phyloP scores from a whole-genome alignment of 2,329 filamentous ascomycete genomes.

The Epichloe hybrida region DNA sequence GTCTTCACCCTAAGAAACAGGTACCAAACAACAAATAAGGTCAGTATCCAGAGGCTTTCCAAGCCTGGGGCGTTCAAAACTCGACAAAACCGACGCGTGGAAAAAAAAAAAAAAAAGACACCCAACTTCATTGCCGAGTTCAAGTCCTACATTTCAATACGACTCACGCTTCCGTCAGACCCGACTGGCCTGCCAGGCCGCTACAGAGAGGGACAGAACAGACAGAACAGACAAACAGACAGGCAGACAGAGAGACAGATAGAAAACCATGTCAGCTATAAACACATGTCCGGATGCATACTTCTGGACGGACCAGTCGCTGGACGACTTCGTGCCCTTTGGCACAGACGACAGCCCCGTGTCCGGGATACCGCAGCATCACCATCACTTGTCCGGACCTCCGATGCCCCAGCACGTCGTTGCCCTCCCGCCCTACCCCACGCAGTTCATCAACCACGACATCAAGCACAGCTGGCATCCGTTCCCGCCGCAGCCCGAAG shows the following conservation, averaged over 20 bases:
- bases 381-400: neutral
- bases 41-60: too few relatives aligned
- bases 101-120: too few relatives aligned
- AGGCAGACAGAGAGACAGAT: neutral
- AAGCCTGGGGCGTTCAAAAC: too few relatives aligned
- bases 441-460: neutral
- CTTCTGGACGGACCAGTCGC: neutral
- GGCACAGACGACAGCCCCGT: neutral
- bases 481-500: neutral
- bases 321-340: neutral
- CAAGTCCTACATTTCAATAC: neutral
- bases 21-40: too few relatives aligned
- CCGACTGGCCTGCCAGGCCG: neutral
- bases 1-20: too few relatives aligned
- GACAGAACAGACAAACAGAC: too few relatives aligned
- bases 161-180: neutral
- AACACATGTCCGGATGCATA: neutral
- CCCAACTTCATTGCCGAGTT: too few relatives aligned
- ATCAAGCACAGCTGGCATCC: neutral
- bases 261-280: neutral
- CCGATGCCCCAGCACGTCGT: neutral
- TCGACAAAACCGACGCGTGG: too few relatives aligned
- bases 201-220: neutral
- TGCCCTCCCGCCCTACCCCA: neutral
- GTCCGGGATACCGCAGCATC: neutral